These are phyloP conservation scores for Fusarium sp. DNA, from an alignment of 2,329 filamentous ascomycete genomes.

Conservation along the genomic window DNA sequence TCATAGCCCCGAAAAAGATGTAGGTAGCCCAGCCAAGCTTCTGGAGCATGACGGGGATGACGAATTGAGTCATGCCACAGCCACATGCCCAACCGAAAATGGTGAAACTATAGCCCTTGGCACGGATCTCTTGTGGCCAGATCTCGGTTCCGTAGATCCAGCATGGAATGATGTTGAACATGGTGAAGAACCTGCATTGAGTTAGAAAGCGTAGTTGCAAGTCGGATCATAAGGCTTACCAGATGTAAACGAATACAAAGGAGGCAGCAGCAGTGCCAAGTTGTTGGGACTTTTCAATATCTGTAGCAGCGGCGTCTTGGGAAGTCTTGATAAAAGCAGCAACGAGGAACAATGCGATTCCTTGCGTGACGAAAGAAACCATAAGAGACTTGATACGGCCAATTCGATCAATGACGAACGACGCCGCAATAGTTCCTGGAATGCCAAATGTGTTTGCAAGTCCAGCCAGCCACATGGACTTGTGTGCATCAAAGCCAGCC, in stretches of 20 bases:
- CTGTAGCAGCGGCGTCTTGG: not conserved
- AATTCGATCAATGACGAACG: not conserved
- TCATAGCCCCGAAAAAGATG: not conserved
- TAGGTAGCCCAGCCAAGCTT: not conserved
- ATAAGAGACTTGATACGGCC: not conserved
- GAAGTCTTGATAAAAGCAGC: not conserved
- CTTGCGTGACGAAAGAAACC: not conserved
- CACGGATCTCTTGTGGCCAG: not conserved
- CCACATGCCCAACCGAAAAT: not conserved
- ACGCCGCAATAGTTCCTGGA: not conserved
- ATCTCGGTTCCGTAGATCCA: slow-evolving; percentile 1
- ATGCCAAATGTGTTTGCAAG: not conserved
- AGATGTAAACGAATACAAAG: not conserved
- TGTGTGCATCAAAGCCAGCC: not conserved
- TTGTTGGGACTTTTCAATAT: not conserved
- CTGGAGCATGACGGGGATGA: not conserved
- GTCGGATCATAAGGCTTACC: not conserved
- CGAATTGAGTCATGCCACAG: slow-evolving; percentile 1
- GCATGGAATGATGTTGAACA: slow-evolving; percentile 3
- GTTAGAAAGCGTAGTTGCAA: not conserved
- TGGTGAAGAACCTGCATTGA: not conserved
- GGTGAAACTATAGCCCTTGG: not conserved
- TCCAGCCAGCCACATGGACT: not conserved
- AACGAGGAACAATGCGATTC: not conserved
- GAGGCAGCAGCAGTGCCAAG: not conserved